Evolutionary conservation across 257 asterid species (phyloP), one percentile per base, ranked within the genome.

Genomic region (Perilla frutescens): DNA sequence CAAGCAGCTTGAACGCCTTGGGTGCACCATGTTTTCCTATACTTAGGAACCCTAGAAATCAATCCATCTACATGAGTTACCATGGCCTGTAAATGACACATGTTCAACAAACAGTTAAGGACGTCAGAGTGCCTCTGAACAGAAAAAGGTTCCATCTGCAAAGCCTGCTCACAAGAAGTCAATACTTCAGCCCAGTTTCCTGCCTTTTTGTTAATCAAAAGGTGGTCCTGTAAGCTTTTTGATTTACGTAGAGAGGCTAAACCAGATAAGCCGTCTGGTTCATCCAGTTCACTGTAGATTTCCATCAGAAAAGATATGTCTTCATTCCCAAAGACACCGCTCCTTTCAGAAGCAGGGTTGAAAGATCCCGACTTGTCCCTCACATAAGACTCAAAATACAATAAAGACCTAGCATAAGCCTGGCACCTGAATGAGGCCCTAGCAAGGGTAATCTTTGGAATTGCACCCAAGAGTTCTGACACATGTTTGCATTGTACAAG

Each of bases 1-100:
- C 99, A 94, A 64, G 99, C 99, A 80, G 99, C 99, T 84, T 94
- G 99, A 86, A 91, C 92, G 76, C 99, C 99, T 79, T 91, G 99
- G 77, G 89, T 94, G 79, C 99, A 94, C 99, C 99, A 94, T 57
- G 96, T 87, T 83, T 94, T 91, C 86, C 79, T 86, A 68, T 87
- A 81, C 78, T 84, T 68, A 69, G 97, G 95, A 82, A 85, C 80
- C 83, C 97, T 91, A 56, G 90, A 85, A 76, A 90, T 81, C 76
- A 94, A 81, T 48, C 99, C 99, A 84, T 91, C 97, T 12, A 94
- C 99, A 81, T 94, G 96, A 64, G 99, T 88, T 64, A 90, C 95
- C 91, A 92, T 88, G 78, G 96, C 91, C 86, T 91, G 99, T 72
- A 91, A 86, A 87, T 90, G 97, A 59, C 95, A 91, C 95, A 90